These are phyloP conservation scores for Cytospora schulzeri DNA, from an alignment of 2,329 filamentous ascomycete genomes.

Conservation along the genomic window DNA sequence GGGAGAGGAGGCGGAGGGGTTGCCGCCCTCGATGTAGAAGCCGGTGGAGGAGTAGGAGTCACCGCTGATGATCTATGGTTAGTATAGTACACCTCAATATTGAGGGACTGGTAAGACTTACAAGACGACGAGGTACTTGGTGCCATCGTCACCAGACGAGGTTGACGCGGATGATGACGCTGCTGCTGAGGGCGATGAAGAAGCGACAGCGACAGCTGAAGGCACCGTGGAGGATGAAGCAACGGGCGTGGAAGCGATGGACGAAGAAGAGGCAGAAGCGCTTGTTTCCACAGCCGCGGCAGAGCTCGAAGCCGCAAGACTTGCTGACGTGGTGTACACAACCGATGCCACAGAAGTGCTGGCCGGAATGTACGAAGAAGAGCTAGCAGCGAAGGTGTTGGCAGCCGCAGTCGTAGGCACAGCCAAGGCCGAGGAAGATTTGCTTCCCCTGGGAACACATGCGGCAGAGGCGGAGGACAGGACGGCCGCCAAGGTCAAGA, in stretches of 20 bases:
- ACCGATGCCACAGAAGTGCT: constrained; percentile 5
- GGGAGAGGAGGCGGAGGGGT: constrained; percentile 18
- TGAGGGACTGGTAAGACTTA: not conserved
- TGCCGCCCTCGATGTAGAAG: constrained; percentile 27
- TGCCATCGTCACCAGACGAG: constrained; percentile 13
- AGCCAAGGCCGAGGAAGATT: constrained; percentile 6
- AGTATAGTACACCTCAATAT: not conserved
- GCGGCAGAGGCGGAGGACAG: constrained; percentile 21
- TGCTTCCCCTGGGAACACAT: constrained; percentile 16
- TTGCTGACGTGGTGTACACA: not conserved
- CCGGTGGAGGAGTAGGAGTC: constrained; percentile 28
- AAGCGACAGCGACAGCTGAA: constrained; percentile 7
- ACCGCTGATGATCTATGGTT: not conserved
- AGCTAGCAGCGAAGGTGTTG: not conserved
- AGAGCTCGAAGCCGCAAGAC: constrained; percentile 5
- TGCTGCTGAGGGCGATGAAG: constrained; percentile 8
- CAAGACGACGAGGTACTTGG: constrained; percentile 27
- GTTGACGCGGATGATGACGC: not conserved
- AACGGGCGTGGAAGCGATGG: not conserved
- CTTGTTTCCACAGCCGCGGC: not conserved
- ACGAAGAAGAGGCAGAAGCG: constrained; percentile 1
- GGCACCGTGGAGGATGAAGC: not conserved
- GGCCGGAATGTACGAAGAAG: not conserved
- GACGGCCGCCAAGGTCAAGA: constrained; percentile 16
- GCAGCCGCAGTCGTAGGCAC: not conserved